These are phyloP conservation scores for Blastosporella zonata DNA, from an alignment of 1,284 basidiomycete genomes.

Conservation along the genomic window DNA sequence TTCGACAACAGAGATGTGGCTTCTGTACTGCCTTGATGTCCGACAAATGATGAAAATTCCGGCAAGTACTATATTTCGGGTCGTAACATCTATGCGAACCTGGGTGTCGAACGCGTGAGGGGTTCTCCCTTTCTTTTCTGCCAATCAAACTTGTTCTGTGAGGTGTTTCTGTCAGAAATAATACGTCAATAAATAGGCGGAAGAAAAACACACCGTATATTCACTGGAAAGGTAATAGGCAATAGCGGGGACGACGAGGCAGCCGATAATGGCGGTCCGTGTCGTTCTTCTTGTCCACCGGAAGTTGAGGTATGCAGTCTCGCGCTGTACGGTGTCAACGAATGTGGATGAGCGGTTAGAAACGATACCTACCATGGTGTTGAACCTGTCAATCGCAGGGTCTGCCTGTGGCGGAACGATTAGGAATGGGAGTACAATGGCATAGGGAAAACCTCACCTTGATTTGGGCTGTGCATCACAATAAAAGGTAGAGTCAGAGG, in stretches of 20 bases:
- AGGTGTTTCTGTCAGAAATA: slow-evolving; percentile 4
- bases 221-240: slow-evolving; percentile 33
- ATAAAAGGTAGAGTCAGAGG: slow-evolving; percentile 7
- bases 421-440: slow-evolving; percentile 1
- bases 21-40: background rate
- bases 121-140: slow-evolving; percentile 43
- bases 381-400: slow-evolving; percentile 80
- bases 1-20: background rate
- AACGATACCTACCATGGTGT: slow-evolving; percentile 57
- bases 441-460: slow-evolving; percentile 26
- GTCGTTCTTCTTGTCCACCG: slow-evolving; percentile 68
- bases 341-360: background rate
- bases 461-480: slow-evolving; percentile 28
- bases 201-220: slow-evolving; percentile 25
- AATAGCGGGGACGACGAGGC: slow-evolving; percentile 31
- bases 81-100: slow-evolving; percentile 26
- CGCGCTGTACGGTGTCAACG: slow-evolving; percentile 50
- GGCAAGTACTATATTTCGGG: background rate
- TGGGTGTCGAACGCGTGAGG: slow-evolving; percentile 22
- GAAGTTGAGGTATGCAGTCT: slow-evolving; percentile 77
- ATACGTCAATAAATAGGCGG: slow-evolving; percentile 3
- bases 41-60: background rate
- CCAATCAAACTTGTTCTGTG: slow-evolving; percentile 49
- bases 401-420: slow-evolving; percentile 49
- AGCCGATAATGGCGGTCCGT: slow-evolving; percentile 45